These are phyloP conservation scores for Rhizopogon salebrosus DNA, from an alignment of 768 basidiomycete genomes.

Conservation along the genomic window DNA sequence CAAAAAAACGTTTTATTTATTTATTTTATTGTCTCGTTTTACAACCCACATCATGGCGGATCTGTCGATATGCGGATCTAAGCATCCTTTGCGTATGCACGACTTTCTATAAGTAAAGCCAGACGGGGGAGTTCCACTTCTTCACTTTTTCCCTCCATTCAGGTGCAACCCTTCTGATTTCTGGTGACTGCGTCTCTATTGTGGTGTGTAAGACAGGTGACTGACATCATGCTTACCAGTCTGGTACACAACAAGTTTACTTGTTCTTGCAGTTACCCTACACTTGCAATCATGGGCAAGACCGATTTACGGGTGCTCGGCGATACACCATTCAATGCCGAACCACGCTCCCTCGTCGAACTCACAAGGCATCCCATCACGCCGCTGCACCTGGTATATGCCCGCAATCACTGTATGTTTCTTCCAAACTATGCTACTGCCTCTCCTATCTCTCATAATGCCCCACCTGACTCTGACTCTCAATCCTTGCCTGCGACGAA, in stretches of 20 bases:
- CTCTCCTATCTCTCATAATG: not conserved
- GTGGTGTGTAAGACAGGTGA: not conserved
- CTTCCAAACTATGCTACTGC: conserved; percentile 16
- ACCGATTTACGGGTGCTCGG: conserved; percentile 15
- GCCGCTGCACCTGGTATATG: conserved; percentile 61
- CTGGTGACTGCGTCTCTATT: not conserved
- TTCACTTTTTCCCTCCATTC: not conserved
- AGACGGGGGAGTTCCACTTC: not conserved
- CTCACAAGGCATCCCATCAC: conserved; percentile 43
- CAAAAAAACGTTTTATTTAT: too few species aligned
- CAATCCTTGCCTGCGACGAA: not conserved
- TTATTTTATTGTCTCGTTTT: too few species aligned
- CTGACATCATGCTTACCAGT: not conserved
- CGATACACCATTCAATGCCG: conserved; percentile 62
- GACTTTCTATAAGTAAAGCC: not conserved
- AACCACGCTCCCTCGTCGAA: conserved; percentile 56
- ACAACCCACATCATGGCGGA: too few species aligned
- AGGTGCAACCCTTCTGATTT: not conserved
- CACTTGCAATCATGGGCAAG: conserved; percentile 13
- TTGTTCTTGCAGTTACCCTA: not conserved
- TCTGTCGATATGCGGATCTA: too few species aligned
- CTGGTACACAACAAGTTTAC: not conserved
- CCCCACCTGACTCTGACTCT: not conserved
- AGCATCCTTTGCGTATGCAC: not conserved
- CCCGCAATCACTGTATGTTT: conserved; percentile 66